A percentile compares a stretch with the other conserved stretches of the same genome.
phyloP scores from a whole-genome alignment of 768 basidiomycete species.

The Rhodotorula diobovata region DNA sequence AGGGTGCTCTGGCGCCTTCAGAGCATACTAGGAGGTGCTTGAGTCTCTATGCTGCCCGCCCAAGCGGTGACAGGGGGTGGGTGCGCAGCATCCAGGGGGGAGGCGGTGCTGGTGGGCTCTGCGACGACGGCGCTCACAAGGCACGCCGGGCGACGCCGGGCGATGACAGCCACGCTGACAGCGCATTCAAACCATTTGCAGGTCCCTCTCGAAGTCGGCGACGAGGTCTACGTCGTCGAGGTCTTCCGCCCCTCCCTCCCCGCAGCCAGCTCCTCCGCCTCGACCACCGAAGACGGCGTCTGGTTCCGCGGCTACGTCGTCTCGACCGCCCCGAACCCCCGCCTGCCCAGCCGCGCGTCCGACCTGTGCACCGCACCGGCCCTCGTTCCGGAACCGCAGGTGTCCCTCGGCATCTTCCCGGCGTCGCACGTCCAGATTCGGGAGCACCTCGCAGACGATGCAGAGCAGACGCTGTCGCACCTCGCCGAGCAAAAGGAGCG shows the following conservation, averaged over 20 bases:
- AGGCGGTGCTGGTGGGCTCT: too few relatives aligned
- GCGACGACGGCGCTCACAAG: too few relatives aligned
- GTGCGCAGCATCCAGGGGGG: too few relatives aligned
- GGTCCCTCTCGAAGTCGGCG: slow-evolving; percentile 76
- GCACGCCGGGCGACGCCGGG: too few relatives aligned
- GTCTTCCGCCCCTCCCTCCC: slow-evolving; percentile 42
- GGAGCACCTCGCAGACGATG: slow-evolving; percentile 41
- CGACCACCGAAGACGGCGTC: slow-evolving; percentile 53
- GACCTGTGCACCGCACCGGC: slow-evolving; percentile 25
- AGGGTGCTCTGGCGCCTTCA: too few relatives aligned
- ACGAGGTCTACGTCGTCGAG: slow-evolving; percentile 96
- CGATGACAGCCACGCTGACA: too few relatives aligned
- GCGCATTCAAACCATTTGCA: slow-evolving; percentile 20
- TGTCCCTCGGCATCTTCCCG: slow-evolving; percentile 45
- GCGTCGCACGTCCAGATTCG: slow-evolving; percentile 40
- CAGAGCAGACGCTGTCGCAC: slow-evolving; percentile 26
- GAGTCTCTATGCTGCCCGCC: too few relatives aligned
- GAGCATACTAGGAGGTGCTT: too few relatives aligned
- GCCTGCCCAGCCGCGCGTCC: slow-evolving; percentile 59
- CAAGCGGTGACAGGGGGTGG: too few relatives aligned
- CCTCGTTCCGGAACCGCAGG: slow-evolving; percentile 34
- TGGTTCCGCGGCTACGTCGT: slow-evolving; percentile 90
- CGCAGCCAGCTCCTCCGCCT: not conserved
- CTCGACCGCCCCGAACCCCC: slow-evolving; percentile 24
- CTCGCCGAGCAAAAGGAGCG: not conserved